Conservation (phyloP, 305 asterid genomes). For the Fraxinus ornus region DNA sequence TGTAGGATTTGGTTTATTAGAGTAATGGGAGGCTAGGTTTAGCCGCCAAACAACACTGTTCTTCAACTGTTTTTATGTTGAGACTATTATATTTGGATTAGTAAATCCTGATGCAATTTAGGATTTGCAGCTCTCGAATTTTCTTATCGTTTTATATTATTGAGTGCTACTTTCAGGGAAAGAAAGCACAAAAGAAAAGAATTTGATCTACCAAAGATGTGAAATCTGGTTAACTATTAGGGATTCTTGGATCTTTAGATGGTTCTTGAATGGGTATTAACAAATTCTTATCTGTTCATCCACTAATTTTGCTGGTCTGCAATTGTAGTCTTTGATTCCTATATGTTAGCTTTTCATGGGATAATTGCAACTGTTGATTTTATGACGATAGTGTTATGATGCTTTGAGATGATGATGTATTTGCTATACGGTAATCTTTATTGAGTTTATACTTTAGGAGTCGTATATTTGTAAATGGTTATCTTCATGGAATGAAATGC, state of each 20-base stretch:
- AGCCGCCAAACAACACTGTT: neutral
- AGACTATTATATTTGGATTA: neutral
- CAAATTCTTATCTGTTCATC: neutral
- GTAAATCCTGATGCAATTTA: neutral
- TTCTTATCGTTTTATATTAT: neutral
- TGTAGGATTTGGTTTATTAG: conserved; percentile 18
- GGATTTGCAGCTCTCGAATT: neutral
- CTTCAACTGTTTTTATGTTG: neutral
- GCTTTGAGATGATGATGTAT: neutral
- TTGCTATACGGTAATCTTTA: neutral
- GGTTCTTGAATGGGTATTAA: neutral
- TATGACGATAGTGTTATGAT: neutral
- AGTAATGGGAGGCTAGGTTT: conserved; percentile 27
- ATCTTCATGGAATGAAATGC: conserved; percentile 6
- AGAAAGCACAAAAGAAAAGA: neutral
- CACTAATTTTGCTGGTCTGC: neutral
- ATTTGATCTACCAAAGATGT: conserved; percentile 4
- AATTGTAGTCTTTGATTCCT: neutral
- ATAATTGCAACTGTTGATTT: neutral
- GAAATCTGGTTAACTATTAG: conserved; percentile 2
- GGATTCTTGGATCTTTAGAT: conserved; percentile 10
- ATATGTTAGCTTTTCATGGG: neutral
- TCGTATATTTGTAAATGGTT: neutral
- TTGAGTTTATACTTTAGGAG: neutral
- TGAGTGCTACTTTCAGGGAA: neutral